phyloP scores from a whole-genome alignment of 2,329 filamentous ascomycete genomes.

The Cercospora sp. region DNA sequence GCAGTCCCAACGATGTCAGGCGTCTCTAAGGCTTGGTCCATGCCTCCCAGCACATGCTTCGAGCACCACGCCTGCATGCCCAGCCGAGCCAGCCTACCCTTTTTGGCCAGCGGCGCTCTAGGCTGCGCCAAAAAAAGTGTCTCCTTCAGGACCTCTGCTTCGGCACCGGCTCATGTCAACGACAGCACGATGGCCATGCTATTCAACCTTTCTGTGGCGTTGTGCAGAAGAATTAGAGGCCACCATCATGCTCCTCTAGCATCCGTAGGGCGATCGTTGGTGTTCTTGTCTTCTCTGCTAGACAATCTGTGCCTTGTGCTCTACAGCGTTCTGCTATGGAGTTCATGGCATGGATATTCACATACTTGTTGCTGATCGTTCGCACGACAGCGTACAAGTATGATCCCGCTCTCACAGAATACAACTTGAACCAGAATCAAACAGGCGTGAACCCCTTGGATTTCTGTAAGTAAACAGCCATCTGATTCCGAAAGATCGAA shows the following conservation, averaged over 20 bases:
- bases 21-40: background rate
- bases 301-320: background rate
- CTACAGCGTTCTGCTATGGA: slow-evolving; percentile 2
- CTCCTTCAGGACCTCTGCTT: background rate
- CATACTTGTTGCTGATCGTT: slow-evolving; percentile 7
- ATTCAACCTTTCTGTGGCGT: slow-evolving; percentile 4
- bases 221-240: slow-evolving; percentile 6
- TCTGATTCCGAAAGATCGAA: background rate
- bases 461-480: slow-evolving; percentile 44
- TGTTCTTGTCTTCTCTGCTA: background rate
- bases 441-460: slow-evolving; percentile 55
- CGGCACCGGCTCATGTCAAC: background rate
- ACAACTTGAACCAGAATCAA: slow-evolving; percentile 61
- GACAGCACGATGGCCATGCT: background rate
- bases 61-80: background rate
- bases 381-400: slow-evolving; percentile 37
- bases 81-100: background rate
- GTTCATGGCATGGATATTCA: background rate
- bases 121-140: background rate
- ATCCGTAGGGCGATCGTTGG: background rate
- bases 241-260: background rate
- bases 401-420: slow-evolving; percentile 51
- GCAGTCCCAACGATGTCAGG: background rate
- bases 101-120: background rate
- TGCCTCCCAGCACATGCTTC: background rate